Evolutionary conservation across 75 land plant species (phyloP), one percentile per base, ranked within the genome.

Genomic region (Cunninghamia lanceolata): DNA sequence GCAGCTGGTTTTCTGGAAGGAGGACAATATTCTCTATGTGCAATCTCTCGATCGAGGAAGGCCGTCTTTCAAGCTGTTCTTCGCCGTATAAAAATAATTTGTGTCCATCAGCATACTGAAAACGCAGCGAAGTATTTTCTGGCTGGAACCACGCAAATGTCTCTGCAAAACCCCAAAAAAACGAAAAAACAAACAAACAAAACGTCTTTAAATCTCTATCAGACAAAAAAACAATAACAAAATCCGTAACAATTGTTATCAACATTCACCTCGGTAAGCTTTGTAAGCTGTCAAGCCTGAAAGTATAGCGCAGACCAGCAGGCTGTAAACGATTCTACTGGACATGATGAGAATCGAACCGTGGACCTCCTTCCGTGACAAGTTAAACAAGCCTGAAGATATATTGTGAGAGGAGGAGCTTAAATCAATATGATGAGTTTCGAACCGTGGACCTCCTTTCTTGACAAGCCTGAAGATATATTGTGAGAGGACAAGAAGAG

Each of bases 1-100:
- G 47, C 83, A 91, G 25, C 42, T 92, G 76, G 50, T 91, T 89
- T 32, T 91, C 94, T 6, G 91, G 93, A 38, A 93, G 89, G 40
- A 88, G 63, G 3, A 93, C 89, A 25, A 89, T 32, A 35, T 87
- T 87, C 30, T 90, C 85, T 14, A 87, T 16, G 15, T 13, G 30
- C 82, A 28, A 45, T 13, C 32, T 28, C 45, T 79, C 30, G 9
- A 1, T 6, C 2, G 30, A 70, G 30, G 30, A 9, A 34, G 16
- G 25, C 6, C 30, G 25, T 28, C 25, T 66, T 28, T 66, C 36
- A 32, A 32, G 38, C 14, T 28, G 3, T 13, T 80, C 34, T n/a
- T 45, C 25, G 34, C 82, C n/a, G 4, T 28, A 3, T 11, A 79
- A 21, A 13, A 40, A 30, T 1, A 34, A 4, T 1, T 43, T n/a